Conservation (phyloP, 257 asterid genomes). For the Linderniella brevidens region DNA sequence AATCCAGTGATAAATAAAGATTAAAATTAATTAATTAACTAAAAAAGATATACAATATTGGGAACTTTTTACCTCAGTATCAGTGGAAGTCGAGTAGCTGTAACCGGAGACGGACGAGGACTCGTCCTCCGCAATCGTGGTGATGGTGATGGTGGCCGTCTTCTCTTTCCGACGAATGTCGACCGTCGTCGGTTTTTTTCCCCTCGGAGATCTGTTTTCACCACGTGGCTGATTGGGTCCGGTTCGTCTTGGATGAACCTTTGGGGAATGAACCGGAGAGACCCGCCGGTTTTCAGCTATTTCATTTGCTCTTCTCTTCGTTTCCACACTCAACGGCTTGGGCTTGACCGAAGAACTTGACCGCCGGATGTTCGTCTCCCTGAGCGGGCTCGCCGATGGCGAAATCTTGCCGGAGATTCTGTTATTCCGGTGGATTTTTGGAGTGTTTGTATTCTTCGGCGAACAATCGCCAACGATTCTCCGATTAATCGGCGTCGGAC, state of each 20-base stretch:
- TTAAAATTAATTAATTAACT: conserved; percentile 5
- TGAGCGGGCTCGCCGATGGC: conserved; percentile 34
- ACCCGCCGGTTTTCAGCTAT: conserved; percentile 29
- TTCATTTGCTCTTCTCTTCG: conserved; percentile 28
- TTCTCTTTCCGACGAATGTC: conserved; percentile 34
- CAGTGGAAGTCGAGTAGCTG: conserved; percentile 51
- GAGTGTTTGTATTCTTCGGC: conserved; percentile 10
- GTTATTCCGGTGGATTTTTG: conserved; percentile 22
- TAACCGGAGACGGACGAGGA: conserved; percentile 70
- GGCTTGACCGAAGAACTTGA: conserved; percentile 39
- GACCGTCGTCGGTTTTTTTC: conserved; percentile 22
- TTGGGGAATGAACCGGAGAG: conserved; percentile 55
- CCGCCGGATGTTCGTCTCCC: conserved; percentile 30
- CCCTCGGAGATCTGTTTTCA: conserved; percentile 30
- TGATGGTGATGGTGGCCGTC: conserved; percentile 27
- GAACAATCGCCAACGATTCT: conserved; percentile 19
- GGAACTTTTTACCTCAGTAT: conserved; percentile 46
- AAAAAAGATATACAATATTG: not conserved
- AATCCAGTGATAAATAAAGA: not conserved
- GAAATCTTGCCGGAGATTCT: conserved; percentile 28
- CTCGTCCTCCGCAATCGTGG: conserved; percentile 39
- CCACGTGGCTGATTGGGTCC: conserved; percentile 23
- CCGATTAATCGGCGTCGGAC: conserved; percentile 20
- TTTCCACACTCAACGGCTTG: conserved; percentile 43
- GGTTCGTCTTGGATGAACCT: conserved; percentile 30